phyloP scores from a whole-genome alignment of 805 yeast species.

The Sugiyamaella valdiviana region DNA sequence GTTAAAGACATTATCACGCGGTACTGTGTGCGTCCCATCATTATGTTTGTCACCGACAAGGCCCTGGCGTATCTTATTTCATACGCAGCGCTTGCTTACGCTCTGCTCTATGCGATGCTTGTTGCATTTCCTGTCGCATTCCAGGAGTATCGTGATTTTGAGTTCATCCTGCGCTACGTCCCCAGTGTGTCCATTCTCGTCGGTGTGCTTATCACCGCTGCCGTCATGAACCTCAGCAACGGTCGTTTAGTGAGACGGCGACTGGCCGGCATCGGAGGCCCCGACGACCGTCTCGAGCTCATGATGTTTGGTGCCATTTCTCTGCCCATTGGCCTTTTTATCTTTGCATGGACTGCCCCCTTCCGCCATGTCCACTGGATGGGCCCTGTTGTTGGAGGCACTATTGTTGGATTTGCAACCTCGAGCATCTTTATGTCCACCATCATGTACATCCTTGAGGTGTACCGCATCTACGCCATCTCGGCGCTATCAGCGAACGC shows the following conservation, averaged over 20 bases:
- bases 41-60: conserved; percentile 27
- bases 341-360: conserved; percentile 17
- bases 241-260: not conserved
- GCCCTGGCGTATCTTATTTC: conserved; percentile 27
- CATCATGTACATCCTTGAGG: conserved; percentile 9
- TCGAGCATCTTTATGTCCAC: conserved; percentile 9
- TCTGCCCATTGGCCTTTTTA: conserved; percentile 13
- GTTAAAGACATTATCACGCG: conserved; percentile 36
- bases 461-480: conserved; percentile 9
- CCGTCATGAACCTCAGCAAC: not conserved
- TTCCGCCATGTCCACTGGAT: conserved; percentile 11
- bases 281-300: conserved; percentile 3
- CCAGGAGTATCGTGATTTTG: not conserved
- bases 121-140: conserved; percentile 29
- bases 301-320: conserved; percentile 9
- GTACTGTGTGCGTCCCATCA: conserved; percentile 10
- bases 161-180: conserved; percentile 3
- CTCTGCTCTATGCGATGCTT: conserved; percentile 29
- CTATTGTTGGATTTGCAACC: conserved; percentile 12
- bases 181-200: conserved; percentile 7
- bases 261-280: conserved; percentile 1
- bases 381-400: conserved; percentile 5
- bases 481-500: conserved; percentile 9
- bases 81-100: conserved; percentile 29
- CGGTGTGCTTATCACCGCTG: conserved; percentile 4